phyloP scores from a whole-genome alignment of 1,139 yeast genomes.

The Yamadazyma oceani region DNA sequence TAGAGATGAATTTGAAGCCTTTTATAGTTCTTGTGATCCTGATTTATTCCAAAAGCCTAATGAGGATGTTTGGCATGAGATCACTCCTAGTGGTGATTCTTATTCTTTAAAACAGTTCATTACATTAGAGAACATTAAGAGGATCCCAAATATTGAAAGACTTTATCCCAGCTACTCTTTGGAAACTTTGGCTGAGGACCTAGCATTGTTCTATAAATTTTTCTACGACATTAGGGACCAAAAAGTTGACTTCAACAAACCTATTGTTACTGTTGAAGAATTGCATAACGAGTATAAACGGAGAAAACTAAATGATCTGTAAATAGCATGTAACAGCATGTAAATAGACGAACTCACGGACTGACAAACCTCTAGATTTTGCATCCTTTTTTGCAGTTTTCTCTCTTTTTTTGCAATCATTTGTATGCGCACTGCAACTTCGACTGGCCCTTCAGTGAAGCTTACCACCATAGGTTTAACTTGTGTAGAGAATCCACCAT shows the following conservation, averaged over 20 bases:
- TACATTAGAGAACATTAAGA: constrained; percentile 14
- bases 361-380: too few species aligned
- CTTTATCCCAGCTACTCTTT: constrained; percentile 9
- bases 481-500: too few species aligned
- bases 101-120: constrained; percentile 27
- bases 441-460: too few species aligned
- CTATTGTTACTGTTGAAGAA: constrained; percentile 18
- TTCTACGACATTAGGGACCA: constrained; percentile 33
- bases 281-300: constrained; percentile 1
- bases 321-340: too few species aligned
- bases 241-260: constrained; percentile 24
- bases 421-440: too few species aligned
- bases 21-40: constrained; percentile 29
- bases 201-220: constrained; percentile 26
- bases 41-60: constrained; percentile 8
- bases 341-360: too few species aligned
- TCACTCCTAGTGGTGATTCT: constrained; percentile 33
- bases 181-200: constrained; percentile 20
- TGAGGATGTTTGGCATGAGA: constrained; percentile 19
- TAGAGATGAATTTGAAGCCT: constrained; percentile 24
- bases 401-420: too few species aligned
- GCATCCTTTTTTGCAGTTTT: too few species aligned
- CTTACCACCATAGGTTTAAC: too few species aligned
- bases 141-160: constrained; percentile 23
- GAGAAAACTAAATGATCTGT: constrained; percentile 12